A percentile compares a stretch with the other conserved stretches of the same genome.
These are phyloP conservation scores for Xylaria hypoxylon DNA, from an alignment of 2,329 filamentous ascomycete genomes.

Conservation along the genomic window DNA sequence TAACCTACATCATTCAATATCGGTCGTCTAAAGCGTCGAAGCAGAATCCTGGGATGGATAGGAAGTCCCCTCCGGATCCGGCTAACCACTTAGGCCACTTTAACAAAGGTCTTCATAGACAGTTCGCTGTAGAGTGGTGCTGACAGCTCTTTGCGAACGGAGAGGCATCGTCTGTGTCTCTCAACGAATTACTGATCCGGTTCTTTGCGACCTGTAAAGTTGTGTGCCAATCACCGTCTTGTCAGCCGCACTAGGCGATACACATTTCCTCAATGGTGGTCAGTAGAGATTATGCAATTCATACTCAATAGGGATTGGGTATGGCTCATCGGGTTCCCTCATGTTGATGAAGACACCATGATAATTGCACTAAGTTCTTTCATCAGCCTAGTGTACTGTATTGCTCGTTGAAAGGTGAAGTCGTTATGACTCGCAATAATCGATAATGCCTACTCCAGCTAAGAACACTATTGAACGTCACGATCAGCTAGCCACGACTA, in stretches of 20 bases:
- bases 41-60: background rate
- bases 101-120: background rate
- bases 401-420: background rate
- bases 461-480: background rate
- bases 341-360: background rate
- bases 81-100: background rate
- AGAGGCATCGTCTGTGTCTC: background rate
- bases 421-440: background rate
- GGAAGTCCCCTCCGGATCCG: constrained; percentile 28
- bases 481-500: constrained; percentile 10
- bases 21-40: background rate
- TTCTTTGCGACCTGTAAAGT: background rate
- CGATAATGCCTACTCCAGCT: background rate
- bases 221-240: background rate
- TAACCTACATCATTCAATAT: background rate
- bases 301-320: background rate
- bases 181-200: background rate
- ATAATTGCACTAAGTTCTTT: background rate
- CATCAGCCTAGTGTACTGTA: background rate
- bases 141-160: constrained; percentile 3
- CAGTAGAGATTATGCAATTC: background rate
- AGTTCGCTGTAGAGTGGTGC: background rate
- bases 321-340: background rate
- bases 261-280: background rate
- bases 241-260: background rate